Evolutionary conservation across 306 rosid species (phyloP), one percentile per base, ranked within the genome.

Genomic region (Vigna hirtella): DNA sequence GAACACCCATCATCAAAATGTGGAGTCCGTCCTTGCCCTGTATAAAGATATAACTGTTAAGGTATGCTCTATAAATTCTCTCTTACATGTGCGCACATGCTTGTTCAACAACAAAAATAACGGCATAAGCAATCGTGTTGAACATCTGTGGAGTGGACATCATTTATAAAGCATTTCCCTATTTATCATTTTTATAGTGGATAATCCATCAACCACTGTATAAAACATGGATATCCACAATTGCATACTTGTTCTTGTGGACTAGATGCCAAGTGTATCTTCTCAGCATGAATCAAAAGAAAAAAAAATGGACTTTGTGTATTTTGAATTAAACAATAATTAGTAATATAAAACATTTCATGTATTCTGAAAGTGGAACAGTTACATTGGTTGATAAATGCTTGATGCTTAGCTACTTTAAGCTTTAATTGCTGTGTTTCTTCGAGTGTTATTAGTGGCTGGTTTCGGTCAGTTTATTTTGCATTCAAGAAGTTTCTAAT

Each of bases 1-100:
- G 88, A 84, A 68, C 59, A 95, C 99, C 40, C 99, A 95, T 85
- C 92, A 90, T 85, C 94, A 89, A 83, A 95, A 95, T 74, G 93
- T 95, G 77, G 94, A 89, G 86, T 92, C 91, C 15, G 96, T 93
- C 45, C 96, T 95, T 84, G 88, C 98, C 38, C 51, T 95, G 85
- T 95, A 82, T 52, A 68, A 87, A 82, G 88, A 86, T 77, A 80
- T 87, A 58, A 89, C 93, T 11, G 58, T 88, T 61, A 88, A 89
- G 97, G 98, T 83, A 80, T 78, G 88, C 42, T 36, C 9, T 36
- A 36, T 36, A 36, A 36, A 5, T 78, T 51, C 76, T 20, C 18
- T 26, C 76, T 26, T 28, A 13, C 30, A 20, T 55, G 30, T 11
- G 2, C 20, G 6, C 40, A 28, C 7, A 30, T 18, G 4, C 50